Evolutionary conservation across 306 rosid species (phyloP).

Genomic region (Erythrophleum fordii): DNA sequence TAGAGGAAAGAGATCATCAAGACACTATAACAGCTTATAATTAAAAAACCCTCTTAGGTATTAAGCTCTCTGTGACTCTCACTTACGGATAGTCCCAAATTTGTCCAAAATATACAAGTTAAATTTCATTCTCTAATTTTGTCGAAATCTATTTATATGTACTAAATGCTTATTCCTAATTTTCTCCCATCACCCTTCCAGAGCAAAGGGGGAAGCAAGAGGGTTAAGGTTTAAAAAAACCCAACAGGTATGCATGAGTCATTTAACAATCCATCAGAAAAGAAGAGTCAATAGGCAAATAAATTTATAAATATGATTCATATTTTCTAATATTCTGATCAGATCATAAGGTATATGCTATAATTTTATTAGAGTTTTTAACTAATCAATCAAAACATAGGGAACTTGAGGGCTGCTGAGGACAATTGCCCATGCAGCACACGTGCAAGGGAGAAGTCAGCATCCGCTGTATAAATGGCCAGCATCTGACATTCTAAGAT

Average conservation of each 20-base stretch:
- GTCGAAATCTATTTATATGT: background rate
- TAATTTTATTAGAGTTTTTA: background rate
- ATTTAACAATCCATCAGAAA: background rate
- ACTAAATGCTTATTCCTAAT: background rate
- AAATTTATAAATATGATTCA: background rate
- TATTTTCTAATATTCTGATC: conserved; percentile 17
- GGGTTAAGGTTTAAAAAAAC: background rate
- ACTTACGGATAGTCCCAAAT: background rate
- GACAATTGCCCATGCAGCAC: background rate
- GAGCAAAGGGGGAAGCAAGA: background rate
- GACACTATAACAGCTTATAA: background rate
- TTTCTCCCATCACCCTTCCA: background rate
- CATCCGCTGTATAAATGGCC: background rate
- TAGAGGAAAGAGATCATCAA: background rate
- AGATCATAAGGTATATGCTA: background rate
- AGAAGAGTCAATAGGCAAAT: background rate
- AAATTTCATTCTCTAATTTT: background rate
- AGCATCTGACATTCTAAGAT: background rate
- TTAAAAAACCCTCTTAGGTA: background rate
- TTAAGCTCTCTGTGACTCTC: background rate
- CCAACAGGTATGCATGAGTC: background rate
- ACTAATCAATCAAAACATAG: conserved; percentile 1
- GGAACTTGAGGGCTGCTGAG: background rate
- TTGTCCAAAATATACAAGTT: background rate
- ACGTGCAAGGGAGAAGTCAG: background rate